phyloP scores from a whole-genome alignment of 148 eudicot species.

The Diospyros lotus region DNA sequence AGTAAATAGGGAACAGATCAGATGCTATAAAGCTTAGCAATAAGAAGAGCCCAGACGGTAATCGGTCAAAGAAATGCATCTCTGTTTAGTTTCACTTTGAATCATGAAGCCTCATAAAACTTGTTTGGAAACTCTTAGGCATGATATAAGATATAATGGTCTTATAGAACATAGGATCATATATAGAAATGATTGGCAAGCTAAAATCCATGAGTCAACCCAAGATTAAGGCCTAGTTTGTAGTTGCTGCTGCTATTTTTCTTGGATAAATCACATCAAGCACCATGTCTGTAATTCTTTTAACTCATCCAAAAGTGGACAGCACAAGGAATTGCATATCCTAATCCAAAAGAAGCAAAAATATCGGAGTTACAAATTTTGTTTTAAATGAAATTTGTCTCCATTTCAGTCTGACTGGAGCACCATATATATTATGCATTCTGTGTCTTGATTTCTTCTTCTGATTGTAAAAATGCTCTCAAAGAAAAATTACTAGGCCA shows the following conservation, averaged over 20 bases:
- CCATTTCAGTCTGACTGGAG: not conserved
- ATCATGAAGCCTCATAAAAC: not conserved
- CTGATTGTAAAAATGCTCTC: not conserved
- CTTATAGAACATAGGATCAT: no score
- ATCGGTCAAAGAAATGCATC: not conserved
- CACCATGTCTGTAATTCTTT: not conserved
- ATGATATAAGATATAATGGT: no score
- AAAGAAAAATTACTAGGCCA: constrained; percentile 3
- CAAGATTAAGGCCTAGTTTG: no score
- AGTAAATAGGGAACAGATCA: not conserved
- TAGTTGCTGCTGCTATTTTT: no score
- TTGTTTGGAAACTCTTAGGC: no score
- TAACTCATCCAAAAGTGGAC: not conserved
- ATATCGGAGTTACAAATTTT: not conserved
- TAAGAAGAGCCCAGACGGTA: not conserved
- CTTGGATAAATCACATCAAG: not conserved
- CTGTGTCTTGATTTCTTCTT: not conserved
- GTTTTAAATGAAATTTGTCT: not conserved
- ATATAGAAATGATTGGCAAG: no score
- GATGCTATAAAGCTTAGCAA: no score
- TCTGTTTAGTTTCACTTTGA: not conserved
- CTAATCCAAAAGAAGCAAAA: not conserved
- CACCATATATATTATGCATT: not conserved
- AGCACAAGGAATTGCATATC: not conserved
- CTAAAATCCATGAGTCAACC: no score